Base-by-base conservation (phyloP, 345 rosid genomes). In the Moricandia moricandioides region DNA sequence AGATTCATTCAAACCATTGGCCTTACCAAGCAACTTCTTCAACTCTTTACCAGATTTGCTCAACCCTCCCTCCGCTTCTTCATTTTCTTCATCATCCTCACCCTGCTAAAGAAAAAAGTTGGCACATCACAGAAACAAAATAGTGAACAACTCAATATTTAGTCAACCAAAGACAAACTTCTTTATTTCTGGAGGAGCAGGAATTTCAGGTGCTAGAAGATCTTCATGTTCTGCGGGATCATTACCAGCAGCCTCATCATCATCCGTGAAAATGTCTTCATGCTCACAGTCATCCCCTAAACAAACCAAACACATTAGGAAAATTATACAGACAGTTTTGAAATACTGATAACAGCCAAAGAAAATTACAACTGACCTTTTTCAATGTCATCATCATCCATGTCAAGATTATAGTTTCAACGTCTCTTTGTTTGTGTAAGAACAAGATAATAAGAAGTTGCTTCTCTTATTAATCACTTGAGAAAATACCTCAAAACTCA, bases 211-310 rank as follows among this genome's bases (percentile, higher is more conserved):
- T 12, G 89, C 98, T 79, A 95, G 21, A 81, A 95, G 78, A 82
- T 90, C 98, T 78, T 93, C 97, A 66, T 96, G 91, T 72, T 92
- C 97, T 82, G 89, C 96, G 8, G 91, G 96, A 79, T 90, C 92
- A 82, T 80, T 90, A 61, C 89, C 99, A 61, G 92, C 97, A 55
- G 97, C 94, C 83, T 95, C 99, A 77, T 95, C 99, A 83, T 95
- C 98, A 85, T 95, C 99, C 1, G 97, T 95, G 82, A 95, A 92
- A 71, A 90, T 92, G 62, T 95, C 99, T 80, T 95, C 99, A 70
- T 95, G 99, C 84, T 95, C 99, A 97, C 99, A 92, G 69, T 95
- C 99, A 85, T 90, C 99, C 69, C 99, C 99, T 92, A 75, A 55
- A 67, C 47, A 49, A 74, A 57, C 16, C 67, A 79, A 57, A 70